Conservation (phyloP, 306 rosid species). For the Vigna mungo region DNA sequence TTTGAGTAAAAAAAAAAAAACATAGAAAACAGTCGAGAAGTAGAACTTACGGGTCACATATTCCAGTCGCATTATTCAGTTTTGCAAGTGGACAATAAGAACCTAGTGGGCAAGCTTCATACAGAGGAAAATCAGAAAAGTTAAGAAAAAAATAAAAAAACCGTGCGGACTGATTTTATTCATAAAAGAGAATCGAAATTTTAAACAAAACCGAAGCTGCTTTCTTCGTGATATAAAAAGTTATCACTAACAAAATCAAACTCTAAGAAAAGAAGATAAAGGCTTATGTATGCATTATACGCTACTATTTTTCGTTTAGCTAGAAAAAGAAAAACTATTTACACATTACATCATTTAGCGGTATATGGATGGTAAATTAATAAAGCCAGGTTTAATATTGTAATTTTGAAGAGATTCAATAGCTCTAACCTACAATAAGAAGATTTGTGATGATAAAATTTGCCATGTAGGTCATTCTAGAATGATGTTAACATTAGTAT, state of each 20-base stretch:
- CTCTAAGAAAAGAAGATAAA: constrained; percentile 6
- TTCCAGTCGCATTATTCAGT: constrained; percentile 63
- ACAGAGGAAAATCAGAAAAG: constrained; percentile 37
- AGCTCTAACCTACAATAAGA: neutral
- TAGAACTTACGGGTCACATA: constrained; percentile 83
- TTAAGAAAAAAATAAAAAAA: constrained; percentile 14
- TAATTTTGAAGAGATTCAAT: constrained; percentile 2
- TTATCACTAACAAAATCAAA: neutral
- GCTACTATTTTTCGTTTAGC: too few species aligned
- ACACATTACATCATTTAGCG: constrained; percentile 2
- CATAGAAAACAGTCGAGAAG: constrained; percentile 35
- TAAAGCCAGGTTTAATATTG: neutral
- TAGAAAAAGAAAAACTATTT: neutral
- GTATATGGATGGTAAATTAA: neutral
- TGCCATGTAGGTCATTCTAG: neutral
- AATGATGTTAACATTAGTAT: neutral
- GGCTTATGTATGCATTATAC: too few species aligned
- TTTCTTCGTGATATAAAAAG: neutral
- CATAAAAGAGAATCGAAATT: neutral
- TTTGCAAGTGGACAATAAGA: constrained; percentile 77
- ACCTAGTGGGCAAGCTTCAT: constrained; percentile 91
- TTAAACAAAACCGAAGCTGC: constrained; percentile 30
- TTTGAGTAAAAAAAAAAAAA: constrained; percentile 31
- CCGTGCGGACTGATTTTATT: neutral
- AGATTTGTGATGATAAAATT: neutral